Base-by-base conservation (phyloP, 1,139 yeast species). In the Candida labiduridarum region DNA sequence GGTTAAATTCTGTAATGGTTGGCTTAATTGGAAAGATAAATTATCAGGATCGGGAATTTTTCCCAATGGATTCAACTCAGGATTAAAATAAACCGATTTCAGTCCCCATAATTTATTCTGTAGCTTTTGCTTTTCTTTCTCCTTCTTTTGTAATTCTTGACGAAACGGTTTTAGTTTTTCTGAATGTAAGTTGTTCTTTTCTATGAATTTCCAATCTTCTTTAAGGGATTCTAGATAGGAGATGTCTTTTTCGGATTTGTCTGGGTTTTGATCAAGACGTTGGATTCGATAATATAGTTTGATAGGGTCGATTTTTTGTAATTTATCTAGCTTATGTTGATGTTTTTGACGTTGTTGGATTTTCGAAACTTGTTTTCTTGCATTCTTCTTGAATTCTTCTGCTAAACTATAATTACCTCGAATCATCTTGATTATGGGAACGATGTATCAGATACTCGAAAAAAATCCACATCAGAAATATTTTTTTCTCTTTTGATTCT, bases 31-130 rank as follows among this genome's bases (percentile, higher is more conserved):
- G 8, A 15, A 22, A 1, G 45, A 22, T 6, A 44, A 29, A n/a
- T 46, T 47, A 9, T 41, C 41, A 1, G 44, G 8, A 3, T 57
- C 51, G 0, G 81, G 81, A 0, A 74, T 74, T 50, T 72, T 74
- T 0, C 81, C 81, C 16, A 75, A 59, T 3, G 81, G 80, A 49
- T 76, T 76, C 40, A 76, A 59, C 53, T 76, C 81, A 3, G 80
- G 78, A 54, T 76, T 76, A 57, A 74, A 76, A 53, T 69, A 76
- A 1, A 75, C 63, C 2, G 79, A 74, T 41, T 70, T 58, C 49
- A 53, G 60, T 1, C 79, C 80, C 70, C 73, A 71, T 19, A 73
- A 64, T 50, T 67, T 71, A 15, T 54, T 54, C n/a, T 61, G 65
- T 33, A 59, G 58, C 34, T 59, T 59, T 25, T 55, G 53, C 33